Evolutionary conservation across 768 basidiomycete genomes (phyloP).

Genomic region (Suillus discolor): DNA sequence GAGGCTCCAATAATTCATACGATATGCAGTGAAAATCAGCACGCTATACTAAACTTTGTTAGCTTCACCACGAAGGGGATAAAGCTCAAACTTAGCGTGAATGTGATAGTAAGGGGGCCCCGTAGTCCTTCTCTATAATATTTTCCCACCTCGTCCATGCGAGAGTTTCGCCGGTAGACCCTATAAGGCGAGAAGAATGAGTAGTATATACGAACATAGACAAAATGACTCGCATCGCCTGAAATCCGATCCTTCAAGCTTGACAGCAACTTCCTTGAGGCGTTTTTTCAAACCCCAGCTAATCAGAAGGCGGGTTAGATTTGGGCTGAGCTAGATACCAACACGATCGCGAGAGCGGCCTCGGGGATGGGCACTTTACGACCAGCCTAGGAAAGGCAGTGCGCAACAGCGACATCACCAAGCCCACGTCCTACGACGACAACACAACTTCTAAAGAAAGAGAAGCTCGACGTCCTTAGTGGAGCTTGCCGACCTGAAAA

Average conservation of each 20-base stretch:
- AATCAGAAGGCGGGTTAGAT: conserved; percentile 47
- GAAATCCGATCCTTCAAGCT: conserved; percentile 42
- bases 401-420: conserved; percentile 50
- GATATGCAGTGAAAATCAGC: conserved; percentile 50
- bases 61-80: not conserved
- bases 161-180: conserved; percentile 37
- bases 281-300: conserved; percentile 52
- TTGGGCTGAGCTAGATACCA: conserved; percentile 50
- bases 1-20: conserved; percentile 37
- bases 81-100: conserved; percentile 31
- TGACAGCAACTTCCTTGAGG: conserved; percentile 39
- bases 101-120: conserved; percentile 35
- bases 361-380: conserved; percentile 54
- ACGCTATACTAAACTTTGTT: conserved; percentile 25
- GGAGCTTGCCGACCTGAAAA: conserved; percentile 17
- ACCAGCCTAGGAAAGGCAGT: conserved; percentile 46
- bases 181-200: conserved; percentile 13
- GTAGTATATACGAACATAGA: not conserved
- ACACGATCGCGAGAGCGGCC: conserved; percentile 39
- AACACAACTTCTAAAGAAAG: conserved; percentile 36
- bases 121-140: conserved; percentile 32
- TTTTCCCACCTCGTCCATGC: conserved; percentile 40
- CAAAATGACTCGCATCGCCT: conserved; percentile 40
- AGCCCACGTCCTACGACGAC: conserved; percentile 52
- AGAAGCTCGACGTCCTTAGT: conserved; percentile 25